Evolutionary conservation across 106 monocot species (phyloP), one percentile per base, ranked within the genome.

Genomic region (Acanthochlamys bracteata): DNA sequence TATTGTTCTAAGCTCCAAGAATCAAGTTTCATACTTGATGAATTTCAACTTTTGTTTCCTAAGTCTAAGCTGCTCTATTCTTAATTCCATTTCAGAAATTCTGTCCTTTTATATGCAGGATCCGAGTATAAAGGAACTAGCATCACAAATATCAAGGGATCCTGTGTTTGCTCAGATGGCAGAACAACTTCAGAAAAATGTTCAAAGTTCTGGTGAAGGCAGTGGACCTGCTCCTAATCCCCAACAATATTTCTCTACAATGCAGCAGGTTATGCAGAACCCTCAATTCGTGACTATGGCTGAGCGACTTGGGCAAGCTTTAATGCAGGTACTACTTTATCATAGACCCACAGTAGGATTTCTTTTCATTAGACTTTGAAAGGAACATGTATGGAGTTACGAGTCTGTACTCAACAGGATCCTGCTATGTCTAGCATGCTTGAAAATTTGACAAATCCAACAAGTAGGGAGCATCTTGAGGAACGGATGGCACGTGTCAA

Each of bases 211-310:
- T 15, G 77, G 73, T 58, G 67, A 74, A 24, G 77, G 75, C 59
- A 79, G 71, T 15, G 39, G 71, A n/a, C 94, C 94, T 53, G 70
- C 69, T 10, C 22, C 90, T 63, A 82, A 95, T 70, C 39, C 86
- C 10, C 79, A 86, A 16, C 81, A 90, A 55, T 94, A 90, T 41
- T 66, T 95, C 42, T 73, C 80, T 20, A 85, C 80, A 33, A 95
- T 95, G 87, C 90, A 95, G 66, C 84, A 90, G 57, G 79, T 95
- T 20, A 86, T 95, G 90, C 80, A 87, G 53, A 90, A 95, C 63
- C 90, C 95, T 46, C 90, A 95, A 72, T 95, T 95, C 55, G 73
- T 87, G 74, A 74, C 74, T 12, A 95, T 90, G 84, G 95, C 95
- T 24, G 90, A 95, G 59, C 84, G 78, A 0, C 80, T 95, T 65